Conservation (phyloP, 331 rosid genomes). For the Malus hybrid region DNA sequence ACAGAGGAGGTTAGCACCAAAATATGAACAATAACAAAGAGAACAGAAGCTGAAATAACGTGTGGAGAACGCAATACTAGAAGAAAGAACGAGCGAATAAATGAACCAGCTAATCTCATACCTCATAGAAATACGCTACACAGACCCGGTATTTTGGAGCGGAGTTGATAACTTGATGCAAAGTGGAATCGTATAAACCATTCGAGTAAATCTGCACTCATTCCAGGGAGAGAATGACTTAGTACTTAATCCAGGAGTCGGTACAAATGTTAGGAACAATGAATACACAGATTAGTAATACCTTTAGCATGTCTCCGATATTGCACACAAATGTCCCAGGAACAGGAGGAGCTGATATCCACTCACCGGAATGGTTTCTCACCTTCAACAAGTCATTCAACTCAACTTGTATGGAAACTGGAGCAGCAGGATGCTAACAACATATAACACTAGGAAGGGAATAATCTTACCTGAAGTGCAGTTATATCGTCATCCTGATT, state of each 20-base stretch:
- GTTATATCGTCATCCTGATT: constrained; percentile 79
- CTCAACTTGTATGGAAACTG: constrained; percentile 4
- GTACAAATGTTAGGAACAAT: neutral
- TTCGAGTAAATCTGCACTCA: constrained; percentile 75
- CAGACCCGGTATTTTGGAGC: constrained; percentile 64
- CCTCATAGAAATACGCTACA: constrained; percentile 85
- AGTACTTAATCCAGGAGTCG: neutral
- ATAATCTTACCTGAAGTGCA: constrained; percentile 75
- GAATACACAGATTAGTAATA: neutral
- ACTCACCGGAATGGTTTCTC: constrained; percentile 71
- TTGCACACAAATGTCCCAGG: constrained; percentile 83
- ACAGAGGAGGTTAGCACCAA: neutral
- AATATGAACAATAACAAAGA: neutral
- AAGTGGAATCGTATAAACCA: constrained; percentile 83
- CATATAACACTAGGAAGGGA: neutral
- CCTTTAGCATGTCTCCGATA: constrained; percentile 97
- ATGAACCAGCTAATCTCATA: constrained; percentile 23
- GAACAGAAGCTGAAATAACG: neutral
- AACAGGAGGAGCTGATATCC: constrained; percentile 83
- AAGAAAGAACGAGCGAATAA: neutral
- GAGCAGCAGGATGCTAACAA: neutral
- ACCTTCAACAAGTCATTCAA: constrained; percentile 48
- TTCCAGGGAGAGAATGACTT: neutral
- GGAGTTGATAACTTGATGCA: constrained; percentile 73
- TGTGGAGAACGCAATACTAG: neutral